phyloP scores from a whole-genome alignment of 2,329 filamentous ascomycete species.

The Bipolaris bicolor region DNA sequence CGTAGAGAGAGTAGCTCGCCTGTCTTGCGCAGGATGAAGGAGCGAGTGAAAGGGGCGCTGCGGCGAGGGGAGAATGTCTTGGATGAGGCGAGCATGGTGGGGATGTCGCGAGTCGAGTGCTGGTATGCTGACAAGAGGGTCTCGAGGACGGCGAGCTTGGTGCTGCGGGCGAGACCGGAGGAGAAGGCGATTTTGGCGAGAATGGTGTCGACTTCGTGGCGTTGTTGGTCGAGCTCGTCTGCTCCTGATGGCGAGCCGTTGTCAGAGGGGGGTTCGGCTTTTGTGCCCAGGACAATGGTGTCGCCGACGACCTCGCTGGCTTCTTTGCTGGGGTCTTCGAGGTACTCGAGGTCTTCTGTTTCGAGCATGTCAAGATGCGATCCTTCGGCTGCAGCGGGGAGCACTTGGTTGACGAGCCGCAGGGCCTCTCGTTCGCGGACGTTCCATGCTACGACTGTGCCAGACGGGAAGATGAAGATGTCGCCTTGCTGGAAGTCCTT shows the following conservation, averaged over 20 bases:
- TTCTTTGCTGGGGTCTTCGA: slow-evolving; percentile 74
- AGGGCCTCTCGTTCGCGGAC: slow-evolving; percentile 74
- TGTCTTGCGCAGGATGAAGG: slow-evolving; percentile 89
- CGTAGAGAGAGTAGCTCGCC: slow-evolving; percentile 88
- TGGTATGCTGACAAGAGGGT: slow-evolving; percentile 83
- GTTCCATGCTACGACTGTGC: slow-evolving; percentile 91
- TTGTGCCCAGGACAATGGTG: slow-evolving; percentile 86
- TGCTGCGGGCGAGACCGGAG: slow-evolving; percentile 87
- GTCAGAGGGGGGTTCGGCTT: slow-evolving; percentile 45
- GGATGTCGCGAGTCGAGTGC: slow-evolving; percentile 81
- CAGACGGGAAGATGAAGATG: slow-evolving; percentile 94
- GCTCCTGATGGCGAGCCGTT: not conserved
- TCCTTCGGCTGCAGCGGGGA: slow-evolving; percentile 77
- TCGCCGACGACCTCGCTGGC: slow-evolving; percentile 83
- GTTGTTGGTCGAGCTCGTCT: slow-evolving; percentile 42
- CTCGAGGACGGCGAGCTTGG: slow-evolving; percentile 92
- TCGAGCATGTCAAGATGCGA: slow-evolving; percentile 76
- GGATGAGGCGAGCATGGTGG: slow-evolving; percentile 74
- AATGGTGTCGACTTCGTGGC: slow-evolving; percentile 63
- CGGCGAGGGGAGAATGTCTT: slow-evolving; percentile 50
- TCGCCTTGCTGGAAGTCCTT: slow-evolving; percentile 69
- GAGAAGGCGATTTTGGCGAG: slow-evolving; percentile 97
- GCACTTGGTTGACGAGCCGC: slow-evolving; percentile 62
- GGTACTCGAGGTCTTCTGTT: slow-evolving; percentile 87
- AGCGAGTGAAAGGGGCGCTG: slow-evolving; percentile 62